Evolutionary conservation across 192 early-diverging fungal species (phyloP), one percentile per base, ranked within the genome.

Genomic region (Coemansia sp.): DNA sequence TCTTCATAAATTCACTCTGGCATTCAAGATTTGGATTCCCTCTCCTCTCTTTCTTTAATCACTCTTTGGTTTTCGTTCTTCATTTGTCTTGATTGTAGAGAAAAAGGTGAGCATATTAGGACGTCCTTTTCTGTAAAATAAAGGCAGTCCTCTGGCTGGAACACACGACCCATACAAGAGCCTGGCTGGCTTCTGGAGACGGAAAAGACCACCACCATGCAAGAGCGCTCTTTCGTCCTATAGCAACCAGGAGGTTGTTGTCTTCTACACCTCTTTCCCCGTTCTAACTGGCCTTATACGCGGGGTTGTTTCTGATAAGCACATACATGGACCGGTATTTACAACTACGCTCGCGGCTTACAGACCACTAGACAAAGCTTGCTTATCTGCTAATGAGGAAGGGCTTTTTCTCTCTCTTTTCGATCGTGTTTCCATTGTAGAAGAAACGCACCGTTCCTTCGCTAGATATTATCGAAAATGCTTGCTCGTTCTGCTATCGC

Each of bases 401-500:
- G 19, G 19, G 42, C 20, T 48, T 48, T 45, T 9, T 61, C 11
- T 33, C 1, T 61, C 23, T 50, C 31, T 19, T 50, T 29, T 27
- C 13, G 15, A 31, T 22, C n/a, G n/a, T n/a, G n/a, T 36, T 25
- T 22, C n/a, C 5, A 17, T 17, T 42, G 64, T 67, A 59, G 50
- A 22, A 60, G 47, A 28, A 45, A 59, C 44, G 41, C 29, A 20
- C n/a, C 13, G 33, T 11, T 20, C 31, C 25, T 25, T 47, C 14
- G 58, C 7, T 34, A 55, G 40, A 33, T 44, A 41, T 48, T 19
- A 30, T 60, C 23, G 67, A 53, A 64, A 67, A 81, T 81, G 79
- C 52, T 81, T 34, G 73, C 67, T 57, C 77, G 77, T 33, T 57
- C 77, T 57, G 72, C 68, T 65, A 69, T 73, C 47, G 63, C 71